Percentiles rank a stretch among this genome's conserved stretches.
Conservation (phyloP, 2,329 filamentous ascomycete species). For the Aspergillus awamori region DNA sequence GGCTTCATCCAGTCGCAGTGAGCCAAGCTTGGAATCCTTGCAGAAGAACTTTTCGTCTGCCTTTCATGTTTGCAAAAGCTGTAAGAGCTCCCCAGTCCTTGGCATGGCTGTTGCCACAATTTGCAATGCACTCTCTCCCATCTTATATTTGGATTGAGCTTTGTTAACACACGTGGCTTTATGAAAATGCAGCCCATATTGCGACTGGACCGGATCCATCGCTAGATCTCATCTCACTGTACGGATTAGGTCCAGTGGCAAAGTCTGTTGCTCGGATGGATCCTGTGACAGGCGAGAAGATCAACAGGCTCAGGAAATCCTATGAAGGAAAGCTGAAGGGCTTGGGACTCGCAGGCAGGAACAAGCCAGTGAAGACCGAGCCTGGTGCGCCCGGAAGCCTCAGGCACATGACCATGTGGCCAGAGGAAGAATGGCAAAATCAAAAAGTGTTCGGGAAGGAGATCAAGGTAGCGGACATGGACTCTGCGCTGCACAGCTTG, state of each 20-base stretch:
- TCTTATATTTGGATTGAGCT: slow-evolving; percentile 34
- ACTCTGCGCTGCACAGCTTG: slow-evolving; percentile 45
- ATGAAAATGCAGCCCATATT: slow-evolving; percentile 46
- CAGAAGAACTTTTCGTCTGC: slow-evolving; percentile 51
- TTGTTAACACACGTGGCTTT: slow-evolving; percentile 47
- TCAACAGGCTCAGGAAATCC: slow-evolving; percentile 62
- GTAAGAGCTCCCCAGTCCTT: slow-evolving; percentile 51
- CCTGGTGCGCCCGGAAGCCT: slow-evolving; percentile 43
- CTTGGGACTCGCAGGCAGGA: slow-evolving; percentile 50
- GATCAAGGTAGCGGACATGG: slow-evolving; percentile 47
- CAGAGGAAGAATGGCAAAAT: slow-evolving; percentile 55
- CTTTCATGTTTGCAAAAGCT: slow-evolving; percentile 54
- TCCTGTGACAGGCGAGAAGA: slow-evolving; percentile 65
- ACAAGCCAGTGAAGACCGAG: slow-evolving; percentile 52
- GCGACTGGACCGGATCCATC: slow-evolving; percentile 59
- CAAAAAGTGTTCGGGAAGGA: slow-evolving; percentile 52
- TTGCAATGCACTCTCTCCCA: slow-evolving; percentile 31
- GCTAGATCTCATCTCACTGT: slow-evolving; percentile 62
- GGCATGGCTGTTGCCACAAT: slow-evolving; percentile 34
- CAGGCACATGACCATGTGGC: slow-evolving; percentile 49
- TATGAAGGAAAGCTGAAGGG: slow-evolving; percentile 56
- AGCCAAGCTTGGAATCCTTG: slow-evolving; percentile 45
- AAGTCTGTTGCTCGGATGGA: slow-evolving; percentile 62
- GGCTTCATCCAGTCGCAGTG: slow-evolving; percentile 25
- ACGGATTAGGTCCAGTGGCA: slow-evolving; percentile 59